phyloP scores from a whole-genome alignment of 2,329 filamentous ascomycete species.

The Emericellopsis atlantica region DNA sequence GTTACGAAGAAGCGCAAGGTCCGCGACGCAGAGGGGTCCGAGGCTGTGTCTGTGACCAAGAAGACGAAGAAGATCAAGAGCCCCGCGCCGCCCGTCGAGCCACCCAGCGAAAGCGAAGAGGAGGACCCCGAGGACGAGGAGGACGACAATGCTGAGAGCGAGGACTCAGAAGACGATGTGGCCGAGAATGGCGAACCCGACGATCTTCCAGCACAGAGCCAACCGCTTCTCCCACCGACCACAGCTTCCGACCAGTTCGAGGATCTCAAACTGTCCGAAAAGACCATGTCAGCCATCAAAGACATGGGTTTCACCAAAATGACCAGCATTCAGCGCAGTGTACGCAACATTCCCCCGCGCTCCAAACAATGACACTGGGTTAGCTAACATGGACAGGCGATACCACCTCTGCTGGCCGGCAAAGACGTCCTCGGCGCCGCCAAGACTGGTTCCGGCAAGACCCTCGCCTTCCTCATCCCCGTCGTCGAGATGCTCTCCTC shows the following conservation, averaged over 20 bases:
- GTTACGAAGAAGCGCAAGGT: constrained; percentile 29
- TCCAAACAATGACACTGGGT: background rate
- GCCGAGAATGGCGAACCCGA: constrained; percentile 15
- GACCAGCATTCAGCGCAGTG: constrained; percentile 82
- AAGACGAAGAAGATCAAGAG: constrained; percentile 30
- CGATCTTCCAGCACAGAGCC: constrained; percentile 22
- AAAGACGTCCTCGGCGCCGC: constrained; percentile 89
- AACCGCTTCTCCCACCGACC: constrained; percentile 39
- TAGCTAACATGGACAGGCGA: constrained; percentile 36
- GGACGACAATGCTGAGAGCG: constrained; percentile 10
- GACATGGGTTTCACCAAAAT: constrained; percentile 92
- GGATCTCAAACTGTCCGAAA: constrained; percentile 75
- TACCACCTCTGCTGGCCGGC: constrained; percentile 79
- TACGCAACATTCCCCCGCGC: constrained; percentile 6
- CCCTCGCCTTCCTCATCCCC: constrained; percentile 84
- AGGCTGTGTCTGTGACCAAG: constrained; percentile 13
- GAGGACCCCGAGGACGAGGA: constrained; percentile 14
- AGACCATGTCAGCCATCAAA: constrained; percentile 75
- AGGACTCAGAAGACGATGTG: constrained; percentile 12
- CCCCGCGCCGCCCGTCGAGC: constrained; percentile 14
- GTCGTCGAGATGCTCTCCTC: constrained; percentile 87
- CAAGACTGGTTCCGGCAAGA: constrained; percentile 95
- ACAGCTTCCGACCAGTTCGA: constrained; percentile 59
- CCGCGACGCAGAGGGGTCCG: constrained; percentile 18
- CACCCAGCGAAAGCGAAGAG: constrained; percentile 13